Conservation (phyloP, 495 filamentous ascomycete genomes). For the Glonium stellatum region DNA sequence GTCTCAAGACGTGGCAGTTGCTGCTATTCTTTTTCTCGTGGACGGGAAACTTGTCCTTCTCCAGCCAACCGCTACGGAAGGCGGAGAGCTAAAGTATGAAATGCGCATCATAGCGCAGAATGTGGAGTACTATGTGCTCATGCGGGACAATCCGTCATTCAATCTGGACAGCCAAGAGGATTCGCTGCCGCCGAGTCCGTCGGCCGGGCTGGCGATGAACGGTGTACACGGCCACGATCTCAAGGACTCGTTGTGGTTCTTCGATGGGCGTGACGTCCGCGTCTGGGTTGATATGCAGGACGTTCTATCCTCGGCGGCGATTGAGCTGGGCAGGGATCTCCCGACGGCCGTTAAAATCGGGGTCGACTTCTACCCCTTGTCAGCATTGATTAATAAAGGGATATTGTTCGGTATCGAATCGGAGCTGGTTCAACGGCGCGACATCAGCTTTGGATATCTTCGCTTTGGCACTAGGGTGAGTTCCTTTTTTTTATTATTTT, state of each 20-base stretch:
- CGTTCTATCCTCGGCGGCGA: constrained; percentile 60
- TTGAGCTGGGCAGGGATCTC: constrained; percentile 53
- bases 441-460: constrained; percentile 80
- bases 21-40: constrained; percentile 87
- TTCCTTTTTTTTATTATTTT: too few relatives aligned
- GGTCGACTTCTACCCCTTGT: constrained; percentile 91
- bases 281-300: constrained; percentile 91
- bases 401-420: constrained; percentile 86
- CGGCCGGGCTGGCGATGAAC: constrained; percentile 43
- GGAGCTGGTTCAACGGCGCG: constrained; percentile 82
- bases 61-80: constrained; percentile 70
- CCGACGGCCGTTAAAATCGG: constrained; percentile 58
- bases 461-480: constrained; percentile 43
- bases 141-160: constrained; percentile 69
- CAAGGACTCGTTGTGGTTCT: constrained; percentile 87
- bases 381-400: constrained; percentile 72
- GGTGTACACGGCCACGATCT: constrained; percentile 49
- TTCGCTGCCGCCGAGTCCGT: constrained; percentile 47
- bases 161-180: constrained; percentile 34
- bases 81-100: constrained; percentile 85
- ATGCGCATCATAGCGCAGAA: constrained; percentile 95
- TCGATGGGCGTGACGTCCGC: constrained; percentile 74
- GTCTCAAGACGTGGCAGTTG: constrained; percentile 90
- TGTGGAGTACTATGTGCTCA: constrained; percentile 88
- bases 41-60: constrained; percentile 93